A percentile compares a stretch with the other conserved stretches of the same genome.
Evolutionary conservation across 2,329 filamentous ascomycete genomes (phyloP).

Genomic region (Pezicula radicicola): DNA sequence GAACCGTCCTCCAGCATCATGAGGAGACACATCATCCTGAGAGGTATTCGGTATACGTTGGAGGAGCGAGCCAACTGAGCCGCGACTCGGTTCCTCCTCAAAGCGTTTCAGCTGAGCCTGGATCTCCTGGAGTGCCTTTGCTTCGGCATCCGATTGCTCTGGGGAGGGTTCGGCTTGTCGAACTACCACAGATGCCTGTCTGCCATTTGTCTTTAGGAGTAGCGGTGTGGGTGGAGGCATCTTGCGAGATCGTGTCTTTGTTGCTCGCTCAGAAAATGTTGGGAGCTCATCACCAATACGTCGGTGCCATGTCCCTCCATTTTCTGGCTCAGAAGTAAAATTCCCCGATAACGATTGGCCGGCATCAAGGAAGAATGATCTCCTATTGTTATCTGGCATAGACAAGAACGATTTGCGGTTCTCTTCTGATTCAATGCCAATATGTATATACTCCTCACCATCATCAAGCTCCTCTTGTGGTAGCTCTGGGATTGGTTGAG

Average conservation of each 20-base stretch:
- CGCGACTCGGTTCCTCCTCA: constrained; percentile 22
- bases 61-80: constrained; percentile 23
- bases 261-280: constrained; percentile 53
- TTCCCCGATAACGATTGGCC: constrained; percentile 16
- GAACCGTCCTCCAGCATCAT: constrained; percentile 13
- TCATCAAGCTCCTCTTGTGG: constrained; percentile 11
- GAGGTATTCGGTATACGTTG: constrained; percentile 16
- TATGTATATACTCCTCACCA: constrained; percentile 37
- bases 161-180: constrained; percentile 28
- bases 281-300: constrained; percentile 57
- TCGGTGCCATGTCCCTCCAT: constrained; percentile 43
- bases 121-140: constrained; percentile 25
- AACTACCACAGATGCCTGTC: constrained; percentile 40
- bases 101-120: constrained; percentile 27
- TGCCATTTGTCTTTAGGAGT: constrained; percentile 40
- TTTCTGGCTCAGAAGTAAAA: constrained; percentile 10
- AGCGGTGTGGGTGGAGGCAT: constrained; percentile 56
- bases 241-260: constrained; percentile 43
- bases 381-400: constrained; percentile 15
- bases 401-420: constrained; percentile 17
- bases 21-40: not conserved
- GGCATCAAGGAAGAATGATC: constrained; percentile 27
- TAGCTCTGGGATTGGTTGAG: constrained; percentile 4
- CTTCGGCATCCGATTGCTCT: constrained; percentile 19
- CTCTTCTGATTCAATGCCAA: constrained; percentile 40